Evolutionary conservation across 345 rosid species (phyloP), one percentile per base, ranked within the genome.

Genomic region (Bruguiera sexangula): DNA sequence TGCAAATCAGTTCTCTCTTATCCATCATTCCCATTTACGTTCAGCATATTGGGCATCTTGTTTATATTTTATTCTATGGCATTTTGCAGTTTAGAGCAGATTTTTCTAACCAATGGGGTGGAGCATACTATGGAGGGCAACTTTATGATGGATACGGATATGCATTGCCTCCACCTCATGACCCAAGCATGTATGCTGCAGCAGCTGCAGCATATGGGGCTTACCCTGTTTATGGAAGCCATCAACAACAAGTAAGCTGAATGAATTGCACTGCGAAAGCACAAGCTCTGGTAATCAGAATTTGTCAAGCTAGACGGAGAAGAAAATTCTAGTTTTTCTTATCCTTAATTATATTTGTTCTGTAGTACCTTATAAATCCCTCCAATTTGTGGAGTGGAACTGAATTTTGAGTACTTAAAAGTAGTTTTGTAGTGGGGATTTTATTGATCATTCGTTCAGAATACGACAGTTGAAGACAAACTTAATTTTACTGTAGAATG

Each of bases 211-310:
- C 89, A 68, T 92, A 94, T 67, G 93, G 91, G 16, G 85, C 87
- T 4, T 95, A 89, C 72, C 96, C 93, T 1, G 65, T 89, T 67
- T 95, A 88, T 26, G 93, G 93, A 36, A 86, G 83, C 73, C 88
- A 86, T 76, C 97, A 95, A 73, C 92, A 92, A 68, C 96, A 95
- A 83, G 99, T 95, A 80, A 95, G 89, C 93, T 92, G 85, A 92
- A 36, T 66, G 68, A 75, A 66, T 66, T 13, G 63, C 56, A 20
- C 0, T 27, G 16, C 3, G 54, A 63, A 39, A 63, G 52, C 13
- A 52, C 22, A 46, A 72, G 74, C 74, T 80, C 62, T 67, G 60
- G 75, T 69, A 67, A 76, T 65, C 48, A 50, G 74, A 57, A 54
- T 50, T 48, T 32, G 22, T 68, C 61, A 69, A 30, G 69, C 58